phyloP scores from a whole-genome alignment of 1,284 basidiomycete genomes.

The Ganoderma sinense region DNA sequence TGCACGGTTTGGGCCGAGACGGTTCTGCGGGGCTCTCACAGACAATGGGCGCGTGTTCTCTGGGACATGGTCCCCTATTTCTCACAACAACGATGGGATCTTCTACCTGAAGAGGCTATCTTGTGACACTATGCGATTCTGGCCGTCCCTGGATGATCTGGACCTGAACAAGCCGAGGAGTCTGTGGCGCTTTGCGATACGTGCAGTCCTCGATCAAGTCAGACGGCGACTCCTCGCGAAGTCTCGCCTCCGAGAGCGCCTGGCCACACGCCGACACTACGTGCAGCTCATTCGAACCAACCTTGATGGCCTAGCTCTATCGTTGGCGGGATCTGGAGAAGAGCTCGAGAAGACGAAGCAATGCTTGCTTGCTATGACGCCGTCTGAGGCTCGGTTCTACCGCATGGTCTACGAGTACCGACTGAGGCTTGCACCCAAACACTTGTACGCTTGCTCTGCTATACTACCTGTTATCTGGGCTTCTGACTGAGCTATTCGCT shows the following conservation, averaged over 20 bases:
- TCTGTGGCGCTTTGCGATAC: slow-evolving; percentile 37
- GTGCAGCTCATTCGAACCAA: slow-evolving; percentile 17
- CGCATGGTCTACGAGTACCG: slow-evolving; percentile 26
- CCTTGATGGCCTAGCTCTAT: background rate
- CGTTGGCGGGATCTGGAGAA: background rate
- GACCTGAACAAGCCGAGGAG: slow-evolving; percentile 25
- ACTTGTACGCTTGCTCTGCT: slow-evolving; percentile 30
- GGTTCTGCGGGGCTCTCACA: slow-evolving; percentile 5
- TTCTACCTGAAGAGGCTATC: slow-evolving; percentile 26
- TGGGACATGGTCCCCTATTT: background rate
- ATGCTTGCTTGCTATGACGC: slow-evolving; percentile 24
- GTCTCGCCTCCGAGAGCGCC: slow-evolving; percentile 11
- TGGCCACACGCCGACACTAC: slow-evolving; percentile 17
- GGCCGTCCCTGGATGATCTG: slow-evolving; percentile 31
- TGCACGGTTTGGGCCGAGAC: background rate
- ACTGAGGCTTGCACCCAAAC: slow-evolving; percentile 28
- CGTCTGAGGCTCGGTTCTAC: slow-evolving; percentile 22
- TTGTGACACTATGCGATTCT: slow-evolving; percentile 28
- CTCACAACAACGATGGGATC: background rate
- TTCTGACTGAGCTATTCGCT: background rate
- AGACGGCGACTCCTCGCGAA: slow-evolving; percentile 12
- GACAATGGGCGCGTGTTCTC: background rate
- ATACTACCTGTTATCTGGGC: background rate
- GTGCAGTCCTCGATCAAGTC: slow-evolving; percentile 22
- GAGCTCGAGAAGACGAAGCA: slow-evolving; percentile 10